Evolutionary conservation across 495 filamentous ascomycete species (phyloP), one percentile per base, ranked within the genome.

Genomic region (Penicillium roqueforti): DNA sequence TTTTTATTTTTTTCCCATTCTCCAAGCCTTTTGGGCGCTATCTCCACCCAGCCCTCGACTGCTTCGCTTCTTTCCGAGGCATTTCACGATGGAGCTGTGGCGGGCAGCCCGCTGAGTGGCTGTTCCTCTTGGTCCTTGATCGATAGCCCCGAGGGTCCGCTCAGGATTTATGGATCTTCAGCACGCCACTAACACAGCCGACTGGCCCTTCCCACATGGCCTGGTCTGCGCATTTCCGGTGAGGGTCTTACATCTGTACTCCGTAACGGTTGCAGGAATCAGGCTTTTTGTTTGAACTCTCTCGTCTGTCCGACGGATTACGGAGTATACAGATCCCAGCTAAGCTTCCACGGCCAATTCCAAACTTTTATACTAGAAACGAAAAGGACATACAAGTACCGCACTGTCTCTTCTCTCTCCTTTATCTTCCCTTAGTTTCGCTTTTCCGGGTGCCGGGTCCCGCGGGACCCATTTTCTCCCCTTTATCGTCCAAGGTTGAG

Each of bases 71-170:
- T 51, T 40, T 42, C 42, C 45, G 44, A 54, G 8, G 22, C 45
- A 55, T 47, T 46, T 53, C 36, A 28, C n/a, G 34, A 25, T 43
- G 51, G 32, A 55, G 32, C 4, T 47, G 55, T 59, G 54, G 61
- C 63, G 63, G 61, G 54, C 61, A 64, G 58, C 36, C 11, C 42
- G 56, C 58, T 62, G 56, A 64, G 58, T 67, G 63, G 63, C 58
- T 62, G 9, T 46, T 34, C 38, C 18, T 47, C n/a, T n/a, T n/a
- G n/a, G n/a, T n/a, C n/a, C n/a, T 49, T 49, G 57, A 63, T 63
- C 57, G 53, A 59, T 58, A 32, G 29, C 45, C 43, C 60, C 57
- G 45, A 58, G 49, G 51, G 58, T 42, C 61, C 53, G 51, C 55
- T 58, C 50, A 55, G 52, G 3, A 18, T 52, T 52, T 48, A 55